Conservation (phyloP, 2,329 filamentous ascomycete species). For the Aspergillus flavus region DNA sequence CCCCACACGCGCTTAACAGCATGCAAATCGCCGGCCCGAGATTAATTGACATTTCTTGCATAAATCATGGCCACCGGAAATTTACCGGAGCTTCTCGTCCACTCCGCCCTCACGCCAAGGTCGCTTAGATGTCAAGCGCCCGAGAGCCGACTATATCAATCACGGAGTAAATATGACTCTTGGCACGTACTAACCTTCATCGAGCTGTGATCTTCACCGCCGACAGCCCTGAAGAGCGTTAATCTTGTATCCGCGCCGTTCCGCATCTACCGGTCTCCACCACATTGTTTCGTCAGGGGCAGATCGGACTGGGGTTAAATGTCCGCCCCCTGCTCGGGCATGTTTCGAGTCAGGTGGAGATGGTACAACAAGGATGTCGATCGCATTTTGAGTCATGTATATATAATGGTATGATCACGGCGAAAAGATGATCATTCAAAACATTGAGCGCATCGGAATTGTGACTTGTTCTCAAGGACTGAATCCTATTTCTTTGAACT, state of each 20-base stretch:
- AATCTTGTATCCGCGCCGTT: too few relatives aligned
- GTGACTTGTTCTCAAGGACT: not conserved
- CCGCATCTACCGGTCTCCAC: not conserved
- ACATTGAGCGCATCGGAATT: not conserved
- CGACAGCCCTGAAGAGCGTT: not conserved
- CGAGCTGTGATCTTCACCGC: not conserved
- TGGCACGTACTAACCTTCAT: not conserved
- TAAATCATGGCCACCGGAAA: not conserved
- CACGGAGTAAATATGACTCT: not conserved
- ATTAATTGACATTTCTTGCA: not conserved
- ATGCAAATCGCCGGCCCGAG: not conserved
- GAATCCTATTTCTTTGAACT: not conserved
- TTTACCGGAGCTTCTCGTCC: conserved; percentile 13
- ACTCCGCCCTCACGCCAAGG: conserved; percentile 9
- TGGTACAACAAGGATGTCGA: not conserved
- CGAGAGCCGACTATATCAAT: not conserved
- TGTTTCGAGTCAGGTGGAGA: not conserved
- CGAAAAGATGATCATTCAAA: too few relatives aligned
- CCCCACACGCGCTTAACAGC: not conserved
- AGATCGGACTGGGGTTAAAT: not conserved
- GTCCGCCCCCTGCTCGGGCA: conserved; percentile 9
- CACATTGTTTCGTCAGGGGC: not conserved
- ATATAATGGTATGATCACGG: not conserved
- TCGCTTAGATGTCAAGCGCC: not conserved
- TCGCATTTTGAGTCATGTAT: conserved; percentile 8